Conservation (phyloP, 2,329 filamentous ascomycete species). For the Helotiales sp. region DNA sequence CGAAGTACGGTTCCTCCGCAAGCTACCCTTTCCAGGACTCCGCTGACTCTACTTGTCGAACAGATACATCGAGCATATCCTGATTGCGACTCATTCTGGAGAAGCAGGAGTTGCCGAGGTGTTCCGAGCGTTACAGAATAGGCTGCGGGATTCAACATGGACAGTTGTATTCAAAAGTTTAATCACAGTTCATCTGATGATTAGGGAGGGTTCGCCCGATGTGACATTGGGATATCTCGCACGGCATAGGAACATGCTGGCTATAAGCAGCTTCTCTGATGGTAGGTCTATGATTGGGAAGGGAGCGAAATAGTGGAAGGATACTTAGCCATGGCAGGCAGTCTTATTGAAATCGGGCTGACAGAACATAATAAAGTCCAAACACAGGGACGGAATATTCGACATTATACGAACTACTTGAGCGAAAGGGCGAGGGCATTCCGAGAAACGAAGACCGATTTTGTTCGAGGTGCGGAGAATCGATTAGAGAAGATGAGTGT, state of each 20-base stretch:
- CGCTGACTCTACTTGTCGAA: constrained; percentile 31
- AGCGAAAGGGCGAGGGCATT: constrained; percentile 81
- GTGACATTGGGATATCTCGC: constrained; percentile 85
- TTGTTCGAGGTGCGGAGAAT: constrained; percentile 81
- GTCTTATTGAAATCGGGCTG: constrained; percentile 42
- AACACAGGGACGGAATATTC: constrained; percentile 92
- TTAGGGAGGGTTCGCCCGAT: constrained; percentile 89
- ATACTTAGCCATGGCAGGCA: constrained; percentile 28
- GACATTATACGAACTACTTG: constrained; percentile 88
- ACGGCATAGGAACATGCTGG: constrained; percentile 80
- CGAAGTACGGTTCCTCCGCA: constrained; percentile 69
- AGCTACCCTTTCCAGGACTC: neutral
- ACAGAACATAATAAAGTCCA: constrained; percentile 67
- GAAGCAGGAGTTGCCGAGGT: constrained; percentile 95
- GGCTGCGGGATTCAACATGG: constrained; percentile 95
- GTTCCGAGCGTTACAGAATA: constrained; percentile 87
- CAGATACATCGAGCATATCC: constrained; percentile 83
- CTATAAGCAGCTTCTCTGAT: constrained; percentile 90
- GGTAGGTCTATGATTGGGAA: constrained; percentile 60
- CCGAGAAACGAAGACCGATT: constrained; percentile 84
- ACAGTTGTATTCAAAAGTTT: constrained; percentile 99
- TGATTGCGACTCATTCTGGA: constrained; percentile 91
- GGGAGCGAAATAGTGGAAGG: neutral
- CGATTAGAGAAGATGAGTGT: constrained; percentile 84
- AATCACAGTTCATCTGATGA: constrained; percentile 96